Evolutionary conservation across 805 yeast species (phyloP), one percentile per base, ranked within the genome.

Genomic region (Saccharomyces kudriavzevii): DNA sequence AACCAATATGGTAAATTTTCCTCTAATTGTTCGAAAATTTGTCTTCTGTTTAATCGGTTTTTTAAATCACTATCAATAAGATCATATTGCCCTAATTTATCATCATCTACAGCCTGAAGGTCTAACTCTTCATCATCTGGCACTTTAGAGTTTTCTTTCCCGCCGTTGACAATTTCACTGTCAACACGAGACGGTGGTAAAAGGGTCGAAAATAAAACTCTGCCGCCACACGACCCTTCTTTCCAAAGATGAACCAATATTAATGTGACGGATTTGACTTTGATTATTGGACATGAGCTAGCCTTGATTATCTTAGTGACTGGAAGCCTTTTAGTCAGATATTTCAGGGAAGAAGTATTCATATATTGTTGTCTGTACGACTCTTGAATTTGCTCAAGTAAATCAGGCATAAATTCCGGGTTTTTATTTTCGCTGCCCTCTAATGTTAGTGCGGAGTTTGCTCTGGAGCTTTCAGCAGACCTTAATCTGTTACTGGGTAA

Each of bases 1-100:
- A 81, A 73, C 92, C 92, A 86, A 22, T 72, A 75, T 0, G 94
- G 91, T 11, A 84, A 60, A 9, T 72, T 66, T 11, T 64, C 57
- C 54, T 80, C 83, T 17, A 85, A 64, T 10, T 62, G 62, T 5
- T 66, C 70, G 20, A 59, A 68, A 10, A 63, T 50, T 26, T 60
- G 58, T n/a, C 55, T 52, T 46, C 57, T 60, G 25, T 52, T 56
- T 40, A 54, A 50, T 5, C 55, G 58, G 28, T 49, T 56, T 5
- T 59, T 59, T 46, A 51, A 52, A 25, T 60, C 63, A 28, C 53
- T 48, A 35, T 60, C 63, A 24, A 50, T 51, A 26, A 47, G 57
- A 43, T 58, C 61, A 49, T 57, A 59, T 14, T 53, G 52, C 26
- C 49, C 49, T 26, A 54, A 20, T 49, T 51, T 53, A 43, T 58